Evolutionary conservation across 2,329 filamentous ascomycete genomes (phyloP).

Genomic region (Penicillium sp.): DNA sequence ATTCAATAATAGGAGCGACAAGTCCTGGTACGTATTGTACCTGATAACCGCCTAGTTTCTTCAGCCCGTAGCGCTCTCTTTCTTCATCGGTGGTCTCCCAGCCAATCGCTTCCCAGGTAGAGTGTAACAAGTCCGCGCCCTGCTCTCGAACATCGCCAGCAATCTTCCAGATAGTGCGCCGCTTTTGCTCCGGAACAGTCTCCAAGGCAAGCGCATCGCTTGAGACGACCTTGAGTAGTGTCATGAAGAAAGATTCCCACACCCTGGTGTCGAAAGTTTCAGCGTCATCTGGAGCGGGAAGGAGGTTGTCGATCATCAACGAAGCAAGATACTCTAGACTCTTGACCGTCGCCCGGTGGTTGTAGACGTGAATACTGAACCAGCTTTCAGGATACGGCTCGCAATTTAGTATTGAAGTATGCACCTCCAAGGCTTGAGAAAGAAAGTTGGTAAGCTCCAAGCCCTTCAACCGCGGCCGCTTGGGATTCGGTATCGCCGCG

Average conservation of each 20-base stretch:
- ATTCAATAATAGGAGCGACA: constrained; percentile 87
- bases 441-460: constrained; percentile 76
- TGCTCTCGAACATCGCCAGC: constrained; percentile 93
- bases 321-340: constrained; percentile 81
- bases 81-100: constrained; percentile 91
- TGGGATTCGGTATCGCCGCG: constrained; percentile 73
- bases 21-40: constrained; percentile 96
- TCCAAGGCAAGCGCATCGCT: constrained; percentile 89
- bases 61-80: constrained; percentile 73
- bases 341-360: constrained; percentile 87
- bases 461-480: constrained; percentile 77
- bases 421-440: constrained; percentile 78
- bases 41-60: constrained; percentile 92
- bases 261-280: constrained; percentile 91
- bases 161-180: constrained; percentile 97
- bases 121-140: constrained; percentile 81
- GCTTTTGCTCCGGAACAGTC: constrained; percentile 95
- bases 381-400: constrained; percentile 88
- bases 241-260: constrained; percentile 93
- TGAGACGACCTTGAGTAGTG: constrained; percentile 84
- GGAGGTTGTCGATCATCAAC: constrained; percentile 79
- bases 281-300: constrained; percentile 88
- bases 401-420: constrained; percentile 86
- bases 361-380: constrained; percentile 92
- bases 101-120: constrained; percentile 92